phyloP scores from a whole-genome alignment of 306 rosid genomes.

The Rosa chinensis region DNA sequence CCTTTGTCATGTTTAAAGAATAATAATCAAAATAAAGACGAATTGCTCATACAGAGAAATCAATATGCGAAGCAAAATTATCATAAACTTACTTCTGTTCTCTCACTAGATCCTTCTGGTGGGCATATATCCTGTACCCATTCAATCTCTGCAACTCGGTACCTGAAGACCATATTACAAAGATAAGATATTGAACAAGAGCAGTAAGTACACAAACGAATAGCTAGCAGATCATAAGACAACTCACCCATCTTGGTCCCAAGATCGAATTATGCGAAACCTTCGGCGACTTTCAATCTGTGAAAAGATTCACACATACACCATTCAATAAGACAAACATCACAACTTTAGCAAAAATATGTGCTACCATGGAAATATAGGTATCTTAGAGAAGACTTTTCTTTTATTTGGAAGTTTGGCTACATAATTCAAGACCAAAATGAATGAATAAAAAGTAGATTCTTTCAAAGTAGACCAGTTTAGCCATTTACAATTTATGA shows the following conservation, averaged over 20 bases:
- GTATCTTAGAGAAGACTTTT: background rate
- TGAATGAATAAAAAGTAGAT: background rate
- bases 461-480: background rate
- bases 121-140: conserved; percentile 74
- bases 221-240: conserved; percentile 20
- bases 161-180: conserved; percentile 50
- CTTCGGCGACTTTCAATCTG: conserved; percentile 95
- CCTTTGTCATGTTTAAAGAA: background rate
- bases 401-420: background rate
- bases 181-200: conserved; percentile 21
- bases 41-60: background rate
- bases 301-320: conserved; percentile 9
- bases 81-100: conserved; percentile 54
- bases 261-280: conserved; percentile 62
- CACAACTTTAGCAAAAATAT: background rate
- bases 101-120: conserved; percentile 70
- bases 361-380: background rate
- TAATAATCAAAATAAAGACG: too few species aligned
- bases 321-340: background rate
- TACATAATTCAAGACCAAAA: background rate
- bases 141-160: conserved; percentile 93
- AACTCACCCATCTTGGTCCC: conserved; percentile 96
- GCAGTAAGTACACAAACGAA: conserved; percentile 10
- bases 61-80: conserved; percentile 21
- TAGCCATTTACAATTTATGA: conserved; percentile 2